Evolutionary conservation across 768 basidiomycete genomes (phyloP), one percentile per base, ranked within the genome.

Genomic region (Phaeolepiota aurea): DNA sequence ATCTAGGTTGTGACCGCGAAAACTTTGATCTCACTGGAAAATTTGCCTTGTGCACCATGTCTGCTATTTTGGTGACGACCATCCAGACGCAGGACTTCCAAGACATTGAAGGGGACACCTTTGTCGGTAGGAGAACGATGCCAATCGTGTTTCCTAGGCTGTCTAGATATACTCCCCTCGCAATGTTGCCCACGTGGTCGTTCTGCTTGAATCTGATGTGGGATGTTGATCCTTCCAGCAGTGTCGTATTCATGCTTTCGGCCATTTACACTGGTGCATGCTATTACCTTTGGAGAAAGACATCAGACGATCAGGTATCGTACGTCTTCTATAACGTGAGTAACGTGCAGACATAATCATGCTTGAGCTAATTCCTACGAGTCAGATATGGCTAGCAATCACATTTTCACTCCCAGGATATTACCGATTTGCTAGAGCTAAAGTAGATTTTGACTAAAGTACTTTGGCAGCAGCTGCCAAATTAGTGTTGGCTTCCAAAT

Each of bases 71-170:
- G 23, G 49, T 63, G 2, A 70, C 71, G 0, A 74, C 71, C 1
- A 53, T 71, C 10, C 71, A 73, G 35, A 62, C 65, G 2, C 68
- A 72, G 50, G 73, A 74, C 44, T 74, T 70, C 46, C 63, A 64
- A 36, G 73, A 74, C 39, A 50, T 59, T 4, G 51, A 52, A 16
- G 72, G 73, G 0, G 73, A 74, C 41, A 51, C 53, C 3, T 33
- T 54, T 18, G 56, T 60, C 1, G 66, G 69, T 2, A 60, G 72
- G 2, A 35, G 51, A 2, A 74, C 72, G 0, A 48, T 74, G 11
- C 72, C 72, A 3, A 66, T 74, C 42, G 57, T 61, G 18, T 62
- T 64, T 43, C 72, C 72, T 2, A 41, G 39, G 4, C 35, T 57
- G 4, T 51, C 59, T 12, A 54, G 63, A 3, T 46, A 45, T 15